Evolutionary conservation across 768 basidiomycete genomes (phyloP), one percentile per base, ranked within the genome.

Genomic region (Lactarius tabidus): DNA sequence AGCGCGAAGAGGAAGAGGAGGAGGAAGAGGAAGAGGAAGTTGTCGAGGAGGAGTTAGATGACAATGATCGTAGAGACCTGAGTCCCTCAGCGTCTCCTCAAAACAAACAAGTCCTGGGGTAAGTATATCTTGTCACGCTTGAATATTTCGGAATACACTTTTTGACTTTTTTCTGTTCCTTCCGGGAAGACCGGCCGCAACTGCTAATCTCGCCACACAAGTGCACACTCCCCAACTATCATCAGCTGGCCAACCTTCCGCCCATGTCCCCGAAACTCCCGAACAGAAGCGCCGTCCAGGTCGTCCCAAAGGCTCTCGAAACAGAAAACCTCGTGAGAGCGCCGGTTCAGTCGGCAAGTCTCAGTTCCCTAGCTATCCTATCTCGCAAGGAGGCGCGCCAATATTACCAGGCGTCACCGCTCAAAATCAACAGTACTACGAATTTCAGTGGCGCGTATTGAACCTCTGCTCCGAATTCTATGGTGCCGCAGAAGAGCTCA

Each of bases 391-490:
- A 38, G 55, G 82, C 15, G 72, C 70, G 12, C 72, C 73, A 7
- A 69, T 68, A 41, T 61, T 71, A 29, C 70, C 76, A n/a, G 80
- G 79, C 53, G 77, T 86, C 29, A 84, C 82, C 63, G 78, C 85
- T 3, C 84, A 87, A 68, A 89, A 89, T 72, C 87, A 90, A 67
- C 85, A 86, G 71, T 91, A 90, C 74, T 90, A 90, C 74, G 89
- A 92, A 72, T 92, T 92, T 71, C 90, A 92, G 73, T 92, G 90
- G 90, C 85, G 89, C 60, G 84, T 91, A 45, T 74, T 92, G 63
- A 90, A 90, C 71, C 77, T 93, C 45, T 93, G 90, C 74, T 86
- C 89, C 1, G 91, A 93, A 73, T 93, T 93, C 73, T 93, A 93
- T 76, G 87, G 85, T 31, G 90, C 90, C 7, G 90, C 90, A 20